A percentile compares a stretch with the other conserved stretches of the same genome.
These are phyloP conservation scores for Hypoxylon sp. DNA, from an alignment of 2,329 filamentous ascomycete genomes.

Conservation along the genomic window DNA sequence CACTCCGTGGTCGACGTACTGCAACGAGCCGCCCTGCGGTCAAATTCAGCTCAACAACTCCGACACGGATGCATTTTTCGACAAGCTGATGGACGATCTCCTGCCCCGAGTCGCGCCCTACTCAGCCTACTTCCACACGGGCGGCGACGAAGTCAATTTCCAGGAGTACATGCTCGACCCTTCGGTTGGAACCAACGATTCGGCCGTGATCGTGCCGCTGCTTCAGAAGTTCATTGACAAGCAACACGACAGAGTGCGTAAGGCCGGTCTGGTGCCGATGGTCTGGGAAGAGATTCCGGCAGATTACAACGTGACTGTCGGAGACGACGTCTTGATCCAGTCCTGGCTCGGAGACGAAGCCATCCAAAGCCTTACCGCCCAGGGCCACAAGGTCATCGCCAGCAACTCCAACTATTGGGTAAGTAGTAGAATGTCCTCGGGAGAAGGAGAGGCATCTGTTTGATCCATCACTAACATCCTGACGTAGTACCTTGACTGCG, in stretches of 20 bases:
- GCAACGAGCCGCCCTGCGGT: constrained; percentile 69
- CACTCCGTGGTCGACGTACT: constrained; percentile 65
- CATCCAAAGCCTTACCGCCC: constrained; percentile 65
- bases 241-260: constrained; percentile 70
- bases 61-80: constrained; percentile 74
- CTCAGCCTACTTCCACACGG: constrained; percentile 81
- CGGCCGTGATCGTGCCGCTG: constrained; percentile 72
- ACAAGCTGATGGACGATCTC: constrained; percentile 76
- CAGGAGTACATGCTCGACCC: constrained; percentile 79
- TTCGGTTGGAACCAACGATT: constrained; percentile 71
- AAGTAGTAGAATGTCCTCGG: constrained; percentile 43
- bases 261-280: constrained; percentile 72
- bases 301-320: constrained; percentile 78
- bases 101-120: constrained; percentile 75
- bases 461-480: background rate
- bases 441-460: background rate
- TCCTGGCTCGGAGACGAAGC: constrained; percentile 74
- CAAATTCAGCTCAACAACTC: constrained; percentile 79
- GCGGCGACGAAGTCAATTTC: constrained; percentile 85
- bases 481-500: constrained; percentile 79
- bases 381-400: constrained; percentile 75
- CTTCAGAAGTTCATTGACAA: constrained; percentile 80
- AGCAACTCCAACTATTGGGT: constrained; percentile 83
- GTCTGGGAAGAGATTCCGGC: constrained; percentile 90
- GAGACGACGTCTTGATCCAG: constrained; percentile 77